phyloP scores from a whole-genome alignment of 805 yeast species.

The Candida manassasensis region DNA sequence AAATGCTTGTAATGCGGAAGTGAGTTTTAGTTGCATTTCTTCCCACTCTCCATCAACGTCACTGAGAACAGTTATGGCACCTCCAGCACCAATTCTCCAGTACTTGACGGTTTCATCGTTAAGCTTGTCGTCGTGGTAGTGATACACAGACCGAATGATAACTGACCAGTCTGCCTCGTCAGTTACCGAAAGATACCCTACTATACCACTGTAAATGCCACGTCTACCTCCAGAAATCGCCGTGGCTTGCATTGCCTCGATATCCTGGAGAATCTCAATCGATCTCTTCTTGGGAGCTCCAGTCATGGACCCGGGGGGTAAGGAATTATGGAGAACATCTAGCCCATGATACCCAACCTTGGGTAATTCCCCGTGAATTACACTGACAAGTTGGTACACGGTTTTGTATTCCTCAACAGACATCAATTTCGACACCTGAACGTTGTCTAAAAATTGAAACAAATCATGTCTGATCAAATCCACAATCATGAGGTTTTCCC shows the following conservation, averaged over 20 bases:
- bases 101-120: conserved; percentile 18
- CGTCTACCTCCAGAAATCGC: conserved; percentile 44
- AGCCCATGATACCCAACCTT: conserved; percentile 53
- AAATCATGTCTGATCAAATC: conserved; percentile 93
- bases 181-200: conserved; percentile 90
- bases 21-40: conserved; percentile 79
- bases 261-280: conserved; percentile 67
- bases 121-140: conserved; percentile 48
- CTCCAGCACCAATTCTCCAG: conserved; percentile 97
- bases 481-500: conserved; percentile 95
- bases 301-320: conserved; percentile 99
- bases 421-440: conserved; percentile 78
- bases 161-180: conserved; percentile 96
- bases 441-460: conserved; percentile 58
- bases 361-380: conserved; percentile 61
- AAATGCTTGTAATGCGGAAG: conserved; percentile 76
- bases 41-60: conserved; percentile 84
- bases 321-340: conserved; percentile 69
- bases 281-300: conserved; percentile 97
- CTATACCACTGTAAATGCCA: conserved; percentile 91
- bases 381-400: conserved; percentile 88
- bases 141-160: conserved; percentile 77
- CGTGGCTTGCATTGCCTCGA: conserved; percentile 44
- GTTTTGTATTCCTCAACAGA: conserved; percentile 87
- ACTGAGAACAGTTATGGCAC: conserved; percentile 90